Evolutionary conservation across 805 yeast genomes (phyloP).

Genomic region (Torulaspora quercuum): DNA sequence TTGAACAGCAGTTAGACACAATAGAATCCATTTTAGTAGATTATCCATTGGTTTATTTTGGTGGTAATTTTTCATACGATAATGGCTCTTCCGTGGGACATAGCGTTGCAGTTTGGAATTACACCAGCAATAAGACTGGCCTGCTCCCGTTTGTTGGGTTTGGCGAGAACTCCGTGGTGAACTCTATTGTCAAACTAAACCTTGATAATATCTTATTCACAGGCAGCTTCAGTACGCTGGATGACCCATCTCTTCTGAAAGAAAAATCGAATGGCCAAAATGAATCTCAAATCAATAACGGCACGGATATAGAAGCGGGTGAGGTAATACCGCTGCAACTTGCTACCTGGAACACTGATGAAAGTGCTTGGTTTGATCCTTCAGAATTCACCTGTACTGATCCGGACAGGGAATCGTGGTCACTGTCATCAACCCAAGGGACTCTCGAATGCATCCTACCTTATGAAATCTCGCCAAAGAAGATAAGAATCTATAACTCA

Average conservation of each 20-base stretch:
- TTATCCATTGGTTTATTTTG: slow-evolving; percentile 59
- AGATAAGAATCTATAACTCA: slow-evolving; percentile 68
- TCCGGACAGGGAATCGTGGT: slow-evolving; percentile 48
- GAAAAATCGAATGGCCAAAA: slow-evolving; percentile 25
- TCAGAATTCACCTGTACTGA: slow-evolving; percentile 57
- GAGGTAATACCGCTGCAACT: slow-evolving; percentile 58
- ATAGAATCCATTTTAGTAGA: slow-evolving; percentile 52
- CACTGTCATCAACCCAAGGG: slow-evolving; percentile 49
- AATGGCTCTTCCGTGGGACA: slow-evolving; percentile 31
- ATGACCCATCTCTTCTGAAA: slow-evolving; percentile 43
- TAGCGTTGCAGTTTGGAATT: slow-evolving; percentile 62
- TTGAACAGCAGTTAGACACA: slow-evolving; percentile 19
- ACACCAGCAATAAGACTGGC: slow-evolving; percentile 39
- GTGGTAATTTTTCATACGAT: slow-evolving; percentile 64
- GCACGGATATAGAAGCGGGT: slow-evolving; percentile 45
- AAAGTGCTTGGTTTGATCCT: slow-evolving; percentile 34
- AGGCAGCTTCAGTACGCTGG: slow-evolving; percentile 67
- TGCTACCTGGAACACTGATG: slow-evolving; percentile 51
- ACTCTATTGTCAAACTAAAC: slow-evolving; percentile 55
- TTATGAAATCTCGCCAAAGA: slow-evolving; percentile 57
- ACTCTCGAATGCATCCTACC: slow-evolving; percentile 64
- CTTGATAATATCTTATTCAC: slow-evolving; percentile 65
- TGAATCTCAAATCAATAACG: slow-evolving; percentile 21
- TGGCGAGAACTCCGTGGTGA: slow-evolving; percentile 53
- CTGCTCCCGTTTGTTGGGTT: slow-evolving; percentile 76